Evolutionary conservation across 305 asterid genomes (phyloP).

Genomic region (Galium porrigens): DNA sequence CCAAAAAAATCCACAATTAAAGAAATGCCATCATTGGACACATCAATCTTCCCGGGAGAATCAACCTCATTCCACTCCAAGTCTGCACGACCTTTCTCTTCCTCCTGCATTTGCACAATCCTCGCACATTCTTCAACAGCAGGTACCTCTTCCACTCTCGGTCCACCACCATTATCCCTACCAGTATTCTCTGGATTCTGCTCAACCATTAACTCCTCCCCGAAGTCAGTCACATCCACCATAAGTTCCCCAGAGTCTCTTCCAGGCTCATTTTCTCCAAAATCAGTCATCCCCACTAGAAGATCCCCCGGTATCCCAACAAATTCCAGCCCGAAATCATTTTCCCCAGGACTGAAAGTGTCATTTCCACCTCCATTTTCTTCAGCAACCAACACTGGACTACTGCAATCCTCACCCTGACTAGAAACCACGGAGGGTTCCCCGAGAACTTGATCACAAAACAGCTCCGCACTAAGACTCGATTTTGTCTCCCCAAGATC

Average conservation of each 20-base stretch:
- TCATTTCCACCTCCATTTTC: slow-evolving; percentile 5
- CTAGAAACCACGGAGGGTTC: slow-evolving; percentile 20
- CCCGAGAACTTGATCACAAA: slow-evolving; percentile 21
- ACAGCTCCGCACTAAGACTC: slow-evolving; percentile 15
- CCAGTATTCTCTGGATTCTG: not conserved
- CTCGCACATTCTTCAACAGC: slow-evolving; percentile 17
- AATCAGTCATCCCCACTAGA: slow-evolving; percentile 15
- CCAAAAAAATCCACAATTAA: slow-evolving; percentile 60
- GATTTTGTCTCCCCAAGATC: slow-evolving; percentile 21
- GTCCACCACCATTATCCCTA: slow-evolving; percentile 8
- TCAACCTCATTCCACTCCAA: slow-evolving; percentile 22
- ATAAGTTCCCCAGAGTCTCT: not conserved
- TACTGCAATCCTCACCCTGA: slow-evolving; percentile 19
- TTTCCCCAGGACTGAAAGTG: slow-evolving; percentile 9
- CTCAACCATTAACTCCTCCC: slow-evolving; percentile 11
- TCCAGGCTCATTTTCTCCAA: slow-evolving; percentile 16
- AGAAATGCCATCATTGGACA: slow-evolving; percentile 36
- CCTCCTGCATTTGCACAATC: slow-evolving; percentile 11
- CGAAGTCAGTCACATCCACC: no score
- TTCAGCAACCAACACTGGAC: slow-evolving; percentile 12
- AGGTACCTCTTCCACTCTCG: slow-evolving; percentile 16
- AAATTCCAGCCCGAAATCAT: slow-evolving; percentile 2
- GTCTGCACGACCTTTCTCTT: slow-evolving; percentile 15
- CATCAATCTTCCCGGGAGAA: slow-evolving; percentile 30
- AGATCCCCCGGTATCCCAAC: slow-evolving; percentile 9